Conservation (phyloP, 257 asterid genomes). For the Solanum sejunctum region DNA sequence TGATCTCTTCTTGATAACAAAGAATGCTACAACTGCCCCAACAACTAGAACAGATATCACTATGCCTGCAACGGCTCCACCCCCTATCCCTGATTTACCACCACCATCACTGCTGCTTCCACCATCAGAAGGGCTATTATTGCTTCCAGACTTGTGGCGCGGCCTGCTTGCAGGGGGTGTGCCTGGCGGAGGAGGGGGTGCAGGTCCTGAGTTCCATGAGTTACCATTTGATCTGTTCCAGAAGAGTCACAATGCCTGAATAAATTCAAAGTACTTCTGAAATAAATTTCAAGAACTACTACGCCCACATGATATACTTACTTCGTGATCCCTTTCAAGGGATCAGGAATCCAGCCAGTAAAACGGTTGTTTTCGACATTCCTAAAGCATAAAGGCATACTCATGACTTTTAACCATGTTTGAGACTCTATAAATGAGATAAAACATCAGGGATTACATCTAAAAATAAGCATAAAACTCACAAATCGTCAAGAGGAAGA, state of each 20-base stretch:
- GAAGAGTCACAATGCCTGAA: background rate
- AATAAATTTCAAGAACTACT: background rate
- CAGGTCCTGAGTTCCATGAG: conserved; percentile 68
- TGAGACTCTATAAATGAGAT: background rate
- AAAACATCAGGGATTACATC: background rate
- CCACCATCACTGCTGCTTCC: conserved; percentile 27
- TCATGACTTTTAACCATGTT: background rate
- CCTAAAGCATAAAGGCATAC: conserved; percentile 20
- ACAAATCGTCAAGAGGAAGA: conserved; percentile 80
- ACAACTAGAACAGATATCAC: conserved; percentile 40
- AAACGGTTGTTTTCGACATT: conserved; percentile 82
- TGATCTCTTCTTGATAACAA: conserved; percentile 42
- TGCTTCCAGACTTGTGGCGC: conserved; percentile 37
- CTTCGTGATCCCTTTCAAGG: conserved; percentile 56
- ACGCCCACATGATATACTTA: conserved; percentile 21
- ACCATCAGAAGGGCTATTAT: conserved; percentile 22
- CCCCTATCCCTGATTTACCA: conserved; percentile 42
- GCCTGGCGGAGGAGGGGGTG: conserved; percentile 97
- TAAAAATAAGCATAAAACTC: conserved; percentile 14
- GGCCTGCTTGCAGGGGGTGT: conserved; percentile 71
- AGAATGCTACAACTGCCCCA: conserved; percentile 51
- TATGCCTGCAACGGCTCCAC: conserved; percentile 61
- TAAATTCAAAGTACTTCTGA: background rate
- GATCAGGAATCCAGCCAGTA: conserved; percentile 78
- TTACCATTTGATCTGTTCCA: conserved; percentile 57